Percentiles rank a stretch among this genome's conserved stretches.
These are phyloP conservation scores for Martensiomyces pterosporus DNA, from an alignment of 192 early-diverging fungal genomes.

Conservation along the genomic window DNA sequence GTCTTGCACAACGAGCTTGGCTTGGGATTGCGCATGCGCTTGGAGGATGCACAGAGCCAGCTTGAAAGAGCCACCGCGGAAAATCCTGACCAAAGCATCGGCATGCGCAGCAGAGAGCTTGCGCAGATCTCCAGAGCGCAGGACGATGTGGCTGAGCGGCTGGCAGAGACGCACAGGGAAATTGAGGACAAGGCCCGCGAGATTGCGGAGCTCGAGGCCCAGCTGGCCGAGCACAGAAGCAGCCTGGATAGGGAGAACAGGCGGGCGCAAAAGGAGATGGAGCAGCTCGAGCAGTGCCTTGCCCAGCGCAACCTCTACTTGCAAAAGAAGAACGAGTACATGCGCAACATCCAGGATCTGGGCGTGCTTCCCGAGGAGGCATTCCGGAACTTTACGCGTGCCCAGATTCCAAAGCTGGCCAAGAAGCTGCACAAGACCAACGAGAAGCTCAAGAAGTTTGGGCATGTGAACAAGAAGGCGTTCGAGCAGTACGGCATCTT, in stretches of 20 bases:
- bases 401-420: slow-evolving; percentile 53
- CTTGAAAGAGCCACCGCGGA: slow-evolving; percentile 51
- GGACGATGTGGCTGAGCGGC: slow-evolving; percentile 22
- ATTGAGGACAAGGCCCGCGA: slow-evolving; percentile 42
- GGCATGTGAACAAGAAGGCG: slow-evolving; percentile 97
- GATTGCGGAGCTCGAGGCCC: slow-evolving; percentile 47
- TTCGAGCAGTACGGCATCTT: slow-evolving; percentile 97
- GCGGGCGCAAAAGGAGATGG: slow-evolving; percentile 29
- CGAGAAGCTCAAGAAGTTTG: slow-evolving; percentile 82
- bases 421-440: slow-evolving; percentile 73
- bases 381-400: slow-evolving; percentile 58
- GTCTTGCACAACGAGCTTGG: slow-evolving; percentile 69
- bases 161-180: slow-evolving; percentile 30
- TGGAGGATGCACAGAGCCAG: slow-evolving; percentile 64
- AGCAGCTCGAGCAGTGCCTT: slow-evolving; percentile 68
- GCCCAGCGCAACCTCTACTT: slow-evolving; percentile 65
- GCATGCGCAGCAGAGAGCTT: slow-evolving; percentile 38
- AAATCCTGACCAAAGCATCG: slow-evolving; percentile 47
- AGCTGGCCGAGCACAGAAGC: slow-evolving; percentile 30
- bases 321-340: slow-evolving; percentile 84
- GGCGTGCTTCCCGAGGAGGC: slow-evolving; percentile 94
- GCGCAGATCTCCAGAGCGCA: slow-evolving; percentile 21
- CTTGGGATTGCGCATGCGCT: slow-evolving; percentile 61
- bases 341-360: slow-evolving; percentile 84
- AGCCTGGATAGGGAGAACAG: slow-evolving; percentile 32